phyloP scores from a whole-genome alignment of 176 grass and related monocot genomes.

The Oryza brachyantha region DNA sequence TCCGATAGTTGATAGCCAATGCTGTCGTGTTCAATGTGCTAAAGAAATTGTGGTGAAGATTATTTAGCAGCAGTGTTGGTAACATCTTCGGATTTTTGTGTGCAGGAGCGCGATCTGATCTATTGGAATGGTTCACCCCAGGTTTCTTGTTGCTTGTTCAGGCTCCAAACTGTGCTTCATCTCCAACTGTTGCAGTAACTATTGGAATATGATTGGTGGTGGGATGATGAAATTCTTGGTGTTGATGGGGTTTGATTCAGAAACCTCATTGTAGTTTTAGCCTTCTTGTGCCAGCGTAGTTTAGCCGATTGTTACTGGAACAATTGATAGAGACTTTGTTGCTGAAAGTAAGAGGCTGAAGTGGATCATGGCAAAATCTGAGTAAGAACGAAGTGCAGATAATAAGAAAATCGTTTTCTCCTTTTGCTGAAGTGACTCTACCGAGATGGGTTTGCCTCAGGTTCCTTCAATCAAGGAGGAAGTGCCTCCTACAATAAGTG shows the following conservation, averaged over 20 bases:
- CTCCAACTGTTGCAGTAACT: slow-evolving; percentile 27
- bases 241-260: slow-evolving; percentile 17
- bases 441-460: slow-evolving; percentile 82
- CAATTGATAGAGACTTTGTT: neutral
- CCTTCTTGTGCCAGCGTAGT: neutral
- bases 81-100: slow-evolving; percentile 5
- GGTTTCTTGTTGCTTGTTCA: slow-evolving; percentile 50
- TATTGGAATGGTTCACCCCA: slow-evolving; percentile 33
- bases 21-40: neutral
- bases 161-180: slow-evolving; percentile 42
- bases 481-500: slow-evolving; percentile 38
- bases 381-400: neutral
- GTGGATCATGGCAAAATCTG: neutral
- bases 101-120: slow-evolving; percentile 35
- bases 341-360: neutral
- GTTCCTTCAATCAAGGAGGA: slow-evolving; percentile 42
- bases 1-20: neutral
- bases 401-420: slow-evolving; percentile 8
- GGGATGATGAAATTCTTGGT: neutral
- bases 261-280: slow-evolving; percentile 30
- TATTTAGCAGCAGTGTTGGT: slow-evolving; percentile 13
- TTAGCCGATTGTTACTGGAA: slow-evolving; percentile 13
- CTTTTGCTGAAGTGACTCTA: slow-evolving; percentile 13
- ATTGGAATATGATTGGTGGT: slow-evolving; percentile 34
- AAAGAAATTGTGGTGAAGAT: neutral